Conservation (phyloP, 306 rosid species). For the Vigna hirtella region DNA sequence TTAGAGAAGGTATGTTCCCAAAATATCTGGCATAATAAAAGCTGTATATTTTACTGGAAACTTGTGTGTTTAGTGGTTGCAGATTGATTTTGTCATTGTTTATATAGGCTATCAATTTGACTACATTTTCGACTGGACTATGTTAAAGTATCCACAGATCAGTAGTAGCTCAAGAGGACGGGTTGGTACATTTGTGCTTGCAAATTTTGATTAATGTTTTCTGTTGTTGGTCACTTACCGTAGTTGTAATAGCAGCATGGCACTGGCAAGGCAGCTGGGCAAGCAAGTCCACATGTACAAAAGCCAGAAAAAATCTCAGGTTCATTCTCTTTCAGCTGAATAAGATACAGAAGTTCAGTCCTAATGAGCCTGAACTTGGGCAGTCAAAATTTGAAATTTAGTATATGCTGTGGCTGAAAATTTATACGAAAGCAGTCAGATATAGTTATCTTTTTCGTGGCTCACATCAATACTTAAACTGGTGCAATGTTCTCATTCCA, state of each 20-base stretch:
- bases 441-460: neutral
- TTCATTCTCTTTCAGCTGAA: constrained; percentile 44
- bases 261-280: constrained; percentile 75
- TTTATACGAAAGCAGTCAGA: constrained; percentile 4
- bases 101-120: constrained; percentile 86
- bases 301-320: constrained; percentile 87
- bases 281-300: constrained; percentile 66
- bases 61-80: constrained; percentile 6
- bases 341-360: constrained; percentile 42
- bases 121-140: constrained; percentile 90
- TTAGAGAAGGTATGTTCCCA: constrained; percentile 78
- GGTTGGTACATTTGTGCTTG: constrained; percentile 55
- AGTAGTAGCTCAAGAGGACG: constrained; percentile 77
- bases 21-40: constrained; percentile 4
- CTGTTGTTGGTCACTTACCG: constrained; percentile 49
- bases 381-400: constrained; percentile 34
- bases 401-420: constrained; percentile 22
- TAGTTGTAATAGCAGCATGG: constrained; percentile 58
- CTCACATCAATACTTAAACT: constrained; percentile 22
- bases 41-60: constrained; percentile 31
- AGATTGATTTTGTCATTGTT: constrained; percentile 44
- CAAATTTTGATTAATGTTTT: constrained; percentile 19
- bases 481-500: constrained; percentile 36
- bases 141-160: constrained; percentile 79
- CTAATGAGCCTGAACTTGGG: neutral